Evolutionary conservation across 2,329 filamentous ascomycete genomes (phyloP).

Genomic region (Claviceps arundinis): DNA sequence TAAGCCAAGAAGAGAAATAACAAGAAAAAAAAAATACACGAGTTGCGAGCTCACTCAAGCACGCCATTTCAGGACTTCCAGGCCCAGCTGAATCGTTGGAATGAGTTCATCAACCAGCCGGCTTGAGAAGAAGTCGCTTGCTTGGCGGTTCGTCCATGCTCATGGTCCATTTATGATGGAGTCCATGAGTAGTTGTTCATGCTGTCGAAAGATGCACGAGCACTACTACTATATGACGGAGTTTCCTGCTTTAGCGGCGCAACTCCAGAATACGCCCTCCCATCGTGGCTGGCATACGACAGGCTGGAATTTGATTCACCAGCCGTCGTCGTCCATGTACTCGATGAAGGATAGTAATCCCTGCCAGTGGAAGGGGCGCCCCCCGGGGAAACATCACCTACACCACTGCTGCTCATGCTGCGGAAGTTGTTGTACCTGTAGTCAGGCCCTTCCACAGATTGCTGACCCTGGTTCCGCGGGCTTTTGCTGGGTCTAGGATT

Average conservation of each 20-base stretch:
- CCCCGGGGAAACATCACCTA: conserved; percentile 20
- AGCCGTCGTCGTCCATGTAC: conserved; percentile 38
- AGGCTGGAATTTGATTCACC: conserved; percentile 31
- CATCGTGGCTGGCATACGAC: conserved; percentile 32
- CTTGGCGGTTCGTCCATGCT: not conserved
- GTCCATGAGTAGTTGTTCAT: conserved; percentile 48
- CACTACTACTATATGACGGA: conserved; percentile 26
- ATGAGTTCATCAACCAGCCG: not conserved
- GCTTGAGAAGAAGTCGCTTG: not conserved
- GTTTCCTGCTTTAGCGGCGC: conserved; percentile 22
- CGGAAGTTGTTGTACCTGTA: conserved; percentile 41
- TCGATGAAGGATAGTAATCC: conserved; percentile 41
- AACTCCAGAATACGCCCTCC: conserved; percentile 12
- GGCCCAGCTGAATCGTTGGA: not conserved
- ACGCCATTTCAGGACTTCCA: not conserved
- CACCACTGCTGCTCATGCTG: conserved; percentile 13
- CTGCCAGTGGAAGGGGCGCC: conserved; percentile 20
- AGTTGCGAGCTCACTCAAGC: not conserved
- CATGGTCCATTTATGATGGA: conserved; percentile 23
- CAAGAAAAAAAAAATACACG: not conserved
- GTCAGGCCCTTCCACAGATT: conserved; percentile 40
- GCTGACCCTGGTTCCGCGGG: conserved; percentile 39
- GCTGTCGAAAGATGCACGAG: conserved; percentile 32
- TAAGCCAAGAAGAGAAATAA: not conserved
- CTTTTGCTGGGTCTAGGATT: conserved; percentile 43